Percentiles rank a stretch among this genome's conserved stretches.
Evolutionary conservation across 371 early-diverging fungal genomes (phyloP).

Genomic region (Rhizomucor miehei): DNA sequence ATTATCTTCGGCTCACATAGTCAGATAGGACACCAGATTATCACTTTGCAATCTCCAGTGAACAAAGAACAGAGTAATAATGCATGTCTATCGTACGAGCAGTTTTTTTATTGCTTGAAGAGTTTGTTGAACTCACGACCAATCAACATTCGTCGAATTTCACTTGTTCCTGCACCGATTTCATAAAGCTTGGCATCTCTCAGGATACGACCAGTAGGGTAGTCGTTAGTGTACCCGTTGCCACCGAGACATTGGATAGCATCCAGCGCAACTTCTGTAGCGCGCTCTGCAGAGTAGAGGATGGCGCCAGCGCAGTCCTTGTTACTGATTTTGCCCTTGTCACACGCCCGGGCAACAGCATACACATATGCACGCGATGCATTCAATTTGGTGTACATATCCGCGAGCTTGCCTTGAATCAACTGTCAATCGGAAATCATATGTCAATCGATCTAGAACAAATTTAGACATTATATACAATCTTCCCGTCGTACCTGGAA

Average conservation of each 20-base stretch:
- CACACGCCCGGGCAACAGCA: constrained; percentile 88
- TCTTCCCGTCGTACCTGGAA: constrained; percentile 66
- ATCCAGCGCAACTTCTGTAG: constrained; percentile 93
- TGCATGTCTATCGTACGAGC: too few relatives aligned
- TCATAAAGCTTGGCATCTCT: constrained; percentile 98
- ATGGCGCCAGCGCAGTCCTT: constrained; percentile 97
- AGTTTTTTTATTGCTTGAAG: constrained; percentile 22
- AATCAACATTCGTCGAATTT: constrained; percentile 97
- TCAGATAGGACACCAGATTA: too few relatives aligned
- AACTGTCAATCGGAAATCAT: constrained; percentile 40
- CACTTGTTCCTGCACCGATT: constrained; percentile 97
- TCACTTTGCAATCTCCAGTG: too few relatives aligned
- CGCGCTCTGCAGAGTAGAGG: constrained; percentile 93
- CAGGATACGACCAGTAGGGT: constrained; percentile 88
- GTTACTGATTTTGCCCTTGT: constrained; percentile 76
- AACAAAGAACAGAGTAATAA: too few relatives aligned
- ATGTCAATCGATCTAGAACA: not conserved
- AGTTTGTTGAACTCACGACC: constrained; percentile 74
- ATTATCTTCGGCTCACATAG: too few relatives aligned
- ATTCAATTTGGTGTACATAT: constrained; percentile 95
- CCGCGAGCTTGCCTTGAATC: constrained; percentile 94
- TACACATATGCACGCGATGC: constrained; percentile 93
- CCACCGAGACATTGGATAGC: constrained; percentile 96
- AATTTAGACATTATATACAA: not conserved
- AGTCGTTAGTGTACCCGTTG: constrained; percentile 96